Evolutionary conservation across 176 grass and related monocot species (phyloP).

Genomic region (Metroxylon sagu): DNA sequence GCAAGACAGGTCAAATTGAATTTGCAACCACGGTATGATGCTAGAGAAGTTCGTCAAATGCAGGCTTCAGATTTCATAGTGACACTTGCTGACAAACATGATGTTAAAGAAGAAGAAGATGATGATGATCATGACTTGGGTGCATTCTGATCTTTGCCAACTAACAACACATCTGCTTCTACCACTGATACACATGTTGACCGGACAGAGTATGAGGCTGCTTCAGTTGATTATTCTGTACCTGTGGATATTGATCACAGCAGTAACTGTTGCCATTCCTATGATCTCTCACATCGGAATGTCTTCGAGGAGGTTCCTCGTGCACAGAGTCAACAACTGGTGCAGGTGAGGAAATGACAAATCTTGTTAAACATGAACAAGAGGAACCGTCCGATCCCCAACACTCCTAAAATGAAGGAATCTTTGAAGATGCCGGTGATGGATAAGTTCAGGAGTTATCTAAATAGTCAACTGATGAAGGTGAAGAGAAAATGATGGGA

Average conservation of each 20-base stretch:
- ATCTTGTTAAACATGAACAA: conserved; percentile 10
- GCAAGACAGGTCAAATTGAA: conserved; percentile 23
- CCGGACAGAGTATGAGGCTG: conserved; percentile 14
- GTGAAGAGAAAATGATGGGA: conserved; percentile 15
- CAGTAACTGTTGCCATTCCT: conserved; percentile 17
- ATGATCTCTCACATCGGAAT: conserved; percentile 17
- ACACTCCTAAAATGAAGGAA: conserved; percentile 14
- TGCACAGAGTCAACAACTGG: conserved; percentile 3
- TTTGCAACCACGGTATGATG: conserved; percentile 27
- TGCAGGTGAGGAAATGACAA: conserved; percentile 12
- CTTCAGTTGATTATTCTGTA: conserved; percentile 19
- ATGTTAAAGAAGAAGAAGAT: conserved; percentile 24
- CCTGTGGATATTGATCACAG: conserved; percentile 6
- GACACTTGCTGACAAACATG: conserved; percentile 20
- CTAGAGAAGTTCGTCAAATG: conserved; percentile 20
- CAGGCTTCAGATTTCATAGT: conserved; percentile 22
- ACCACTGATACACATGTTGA: conserved; percentile 16
- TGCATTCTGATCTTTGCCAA: conserved; percentile 75
- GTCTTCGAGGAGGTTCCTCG: conserved; percentile 16
- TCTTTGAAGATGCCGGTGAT: conserved; percentile 5
- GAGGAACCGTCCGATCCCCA: conserved; percentile 22
- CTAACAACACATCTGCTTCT: conserved; percentile 9
- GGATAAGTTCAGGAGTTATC: background rate
- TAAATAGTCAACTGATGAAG: conserved; percentile 14
- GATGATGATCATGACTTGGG: conserved; percentile 81